These are phyloP conservation scores for Paspalum vaginatum DNA, from an alignment of 176 grass and related monocot species.

Conservation along the genomic window DNA sequence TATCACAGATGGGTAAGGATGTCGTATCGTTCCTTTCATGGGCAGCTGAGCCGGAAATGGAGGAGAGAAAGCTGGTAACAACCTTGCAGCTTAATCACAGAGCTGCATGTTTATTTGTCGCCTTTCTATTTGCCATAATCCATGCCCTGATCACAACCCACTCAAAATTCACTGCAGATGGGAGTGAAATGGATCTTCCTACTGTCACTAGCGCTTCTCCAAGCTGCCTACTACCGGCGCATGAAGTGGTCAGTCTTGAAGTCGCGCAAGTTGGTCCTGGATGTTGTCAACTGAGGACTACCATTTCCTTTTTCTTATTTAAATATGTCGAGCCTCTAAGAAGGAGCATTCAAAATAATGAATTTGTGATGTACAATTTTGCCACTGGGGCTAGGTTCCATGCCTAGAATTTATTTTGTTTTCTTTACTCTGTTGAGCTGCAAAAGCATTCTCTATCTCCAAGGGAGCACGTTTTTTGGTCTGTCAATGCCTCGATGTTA, in stretches of 20 bases:
- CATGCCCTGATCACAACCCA: constrained; percentile 7
- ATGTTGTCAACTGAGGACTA: constrained; percentile 82
- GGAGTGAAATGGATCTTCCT: constrained; percentile 99
- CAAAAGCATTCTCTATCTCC: constrained; percentile 34
- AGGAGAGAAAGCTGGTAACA: constrained; percentile 97
- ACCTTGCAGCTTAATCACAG: not conserved
- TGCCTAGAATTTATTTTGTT: constrained; percentile 45
- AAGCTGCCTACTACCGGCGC: constrained; percentile 97
- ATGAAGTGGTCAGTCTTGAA: constrained; percentile 95
- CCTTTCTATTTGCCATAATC: constrained; percentile 13
- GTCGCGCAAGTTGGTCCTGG: constrained; percentile 87
- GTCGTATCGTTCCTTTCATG: constrained; percentile 90
- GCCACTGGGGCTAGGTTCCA: constrained; percentile 47
- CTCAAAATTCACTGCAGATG: constrained; percentile 51
- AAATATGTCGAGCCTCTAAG: constrained; percentile 24
- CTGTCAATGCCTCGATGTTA: constrained; percentile 35
- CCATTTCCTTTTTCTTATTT: constrained; percentile 32
- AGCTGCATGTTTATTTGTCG: not conserved
- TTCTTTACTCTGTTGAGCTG: constrained; percentile 34
- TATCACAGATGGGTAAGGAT: constrained; percentile 95
- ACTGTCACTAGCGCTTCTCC: constrained; percentile 91
- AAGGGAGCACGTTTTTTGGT: constrained; percentile 33
- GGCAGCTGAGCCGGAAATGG: constrained; percentile 99
- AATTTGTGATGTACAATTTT: constrained; percentile 61
- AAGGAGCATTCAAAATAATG: constrained; percentile 63